Percentiles rank a stretch among this genome's conserved stretches.
These are phyloP conservation scores for Malus sieversii DNA, from an alignment of 306 rosid species.

Conservation along the genomic window DNA sequence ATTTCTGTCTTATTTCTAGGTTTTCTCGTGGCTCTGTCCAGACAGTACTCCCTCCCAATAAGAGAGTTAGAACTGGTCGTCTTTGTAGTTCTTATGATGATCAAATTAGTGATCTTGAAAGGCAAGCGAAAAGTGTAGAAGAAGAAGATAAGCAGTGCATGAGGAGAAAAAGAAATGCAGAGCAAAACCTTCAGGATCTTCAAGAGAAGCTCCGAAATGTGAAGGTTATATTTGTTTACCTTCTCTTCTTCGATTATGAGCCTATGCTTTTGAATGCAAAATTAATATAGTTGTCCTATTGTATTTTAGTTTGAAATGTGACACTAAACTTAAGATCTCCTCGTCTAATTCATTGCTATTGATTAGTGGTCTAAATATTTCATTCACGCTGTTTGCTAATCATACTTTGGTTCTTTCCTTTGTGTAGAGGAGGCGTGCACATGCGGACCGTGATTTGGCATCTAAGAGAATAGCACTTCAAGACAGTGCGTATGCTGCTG, in stretches of 20 bases:
- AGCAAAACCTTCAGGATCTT: slow-evolving; percentile 44
- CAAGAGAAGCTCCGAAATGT: slow-evolving; percentile 25
- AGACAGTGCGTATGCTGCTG: slow-evolving; percentile 40
- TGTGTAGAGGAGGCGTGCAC: slow-evolving; percentile 40
- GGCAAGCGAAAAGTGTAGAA: slow-evolving; percentile 26
- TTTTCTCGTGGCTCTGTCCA: slow-evolving; percentile 74
- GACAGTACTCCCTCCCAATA: slow-evolving; percentile 54
- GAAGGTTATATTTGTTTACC: slow-evolving; percentile 38
- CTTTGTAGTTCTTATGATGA: slow-evolving; percentile 63
- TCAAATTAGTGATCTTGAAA: slow-evolving; percentile 37
- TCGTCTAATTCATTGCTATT: not conserved
- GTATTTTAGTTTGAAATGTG: not conserved
- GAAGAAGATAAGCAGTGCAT: slow-evolving; percentile 31
- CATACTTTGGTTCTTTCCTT: slow-evolving; percentile 9
- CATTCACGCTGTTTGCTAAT: not conserved
- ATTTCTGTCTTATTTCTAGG: slow-evolving; percentile 34
- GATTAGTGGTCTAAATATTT: too few relatives aligned
- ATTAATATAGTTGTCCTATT: not conserved
- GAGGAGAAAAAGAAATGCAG: slow-evolving; percentile 55
- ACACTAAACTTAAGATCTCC: not conserved
- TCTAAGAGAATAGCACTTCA: slow-evolving; percentile 49
- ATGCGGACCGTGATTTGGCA: slow-evolving; percentile 30
- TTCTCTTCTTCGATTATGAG: not conserved
- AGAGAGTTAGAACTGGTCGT: slow-evolving; percentile 41
- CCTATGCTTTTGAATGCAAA: not conserved